phyloP scores from a whole-genome alignment of 163 green algal species.

The Picocystis sp. region DNA sequence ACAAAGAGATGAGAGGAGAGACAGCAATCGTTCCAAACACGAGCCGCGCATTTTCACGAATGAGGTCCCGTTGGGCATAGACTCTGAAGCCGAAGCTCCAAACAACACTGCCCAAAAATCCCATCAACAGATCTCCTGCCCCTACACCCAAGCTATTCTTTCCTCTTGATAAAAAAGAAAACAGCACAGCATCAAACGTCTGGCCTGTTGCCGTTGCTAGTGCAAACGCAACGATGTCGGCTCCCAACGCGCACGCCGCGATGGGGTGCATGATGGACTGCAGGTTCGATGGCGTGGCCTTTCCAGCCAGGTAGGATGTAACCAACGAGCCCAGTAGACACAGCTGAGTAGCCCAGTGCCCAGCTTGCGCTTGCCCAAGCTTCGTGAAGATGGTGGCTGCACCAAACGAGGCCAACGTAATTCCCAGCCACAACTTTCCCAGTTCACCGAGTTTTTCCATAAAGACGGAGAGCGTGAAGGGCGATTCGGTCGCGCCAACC shows the following conservation, averaged over 20 bases:
- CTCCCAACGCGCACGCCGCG: slow-evolving; percentile 32
- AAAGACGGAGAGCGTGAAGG: no score
- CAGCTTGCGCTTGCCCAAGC: no score
- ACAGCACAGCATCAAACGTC: slow-evolving; percentile 28
- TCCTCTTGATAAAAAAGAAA: background rate
- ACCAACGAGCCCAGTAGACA: no score
- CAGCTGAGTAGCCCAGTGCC: no score
- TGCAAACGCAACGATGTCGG: slow-evolving; percentile 29
- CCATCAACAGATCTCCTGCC: slow-evolving; percentile 67
- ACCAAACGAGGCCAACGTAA: no score
- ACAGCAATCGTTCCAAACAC: slow-evolving; percentile 50
- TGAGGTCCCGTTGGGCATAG: slow-evolving; percentile 40
- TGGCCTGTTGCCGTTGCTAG: slow-evolving; percentile 28
- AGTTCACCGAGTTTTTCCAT: no score
- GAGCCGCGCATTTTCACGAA: slow-evolving; percentile 58
- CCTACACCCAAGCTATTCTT: slow-evolving; percentile 24
- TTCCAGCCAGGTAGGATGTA: no score
- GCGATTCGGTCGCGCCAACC: no score
- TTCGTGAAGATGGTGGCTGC: no score
- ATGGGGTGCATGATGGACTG: slow-evolving; percentile 47
- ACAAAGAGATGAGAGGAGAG: slow-evolving; percentile 56
- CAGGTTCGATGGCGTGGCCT: no score
- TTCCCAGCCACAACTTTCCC: no score
- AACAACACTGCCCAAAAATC: slow-evolving; percentile 74
- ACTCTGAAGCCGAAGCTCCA: slow-evolving; percentile 72